Conservation (phyloP, 1,284 basidiomycete species). For the Cutaneotrichosporon sp. region DNA sequence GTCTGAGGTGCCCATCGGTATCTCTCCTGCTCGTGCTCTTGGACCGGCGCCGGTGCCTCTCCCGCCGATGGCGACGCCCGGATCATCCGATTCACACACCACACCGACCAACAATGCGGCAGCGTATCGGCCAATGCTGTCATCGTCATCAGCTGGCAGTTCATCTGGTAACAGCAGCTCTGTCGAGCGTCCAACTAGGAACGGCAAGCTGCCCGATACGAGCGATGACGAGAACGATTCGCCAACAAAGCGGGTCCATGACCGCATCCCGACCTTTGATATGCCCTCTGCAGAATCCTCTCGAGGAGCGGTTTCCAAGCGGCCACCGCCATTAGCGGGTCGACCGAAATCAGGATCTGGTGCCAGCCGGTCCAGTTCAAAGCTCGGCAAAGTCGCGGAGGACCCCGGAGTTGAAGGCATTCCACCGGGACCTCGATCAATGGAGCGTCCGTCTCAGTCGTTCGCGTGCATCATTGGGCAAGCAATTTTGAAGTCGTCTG, state of each 20-base stretch:
- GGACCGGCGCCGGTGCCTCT: constrained; percentile 37
- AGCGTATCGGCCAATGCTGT: constrained; percentile 3
- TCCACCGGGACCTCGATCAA: constrained; percentile 73
- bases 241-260: constrained; percentile 27
- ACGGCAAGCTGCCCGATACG: constrained; percentile 12
- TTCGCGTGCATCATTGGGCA: constrained; percentile 96
- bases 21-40: constrained; percentile 42
- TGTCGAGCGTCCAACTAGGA: constrained; percentile 11
- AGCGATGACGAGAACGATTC: constrained; percentile 42
- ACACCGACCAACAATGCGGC: constrained; percentile 7
- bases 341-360: not conserved
- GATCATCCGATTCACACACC: constrained; percentile 10
- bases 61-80: constrained; percentile 28
- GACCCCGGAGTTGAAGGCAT: constrained; percentile 52
- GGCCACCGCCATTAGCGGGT: not conserved
- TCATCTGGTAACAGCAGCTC: constrained; percentile 14
- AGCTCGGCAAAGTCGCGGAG: constrained; percentile 41
- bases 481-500: constrained; percentile 77
- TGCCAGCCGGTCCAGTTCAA: constrained; percentile 30
- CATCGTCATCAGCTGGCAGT: constrained; percentile 8
- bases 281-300: not conserved
- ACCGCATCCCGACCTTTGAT: constrained; percentile 10
- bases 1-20: constrained; percentile 18
- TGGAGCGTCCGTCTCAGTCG: constrained; percentile 70
- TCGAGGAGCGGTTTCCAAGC: not conserved